Evolutionary conservation across 495 filamentous ascomycete genomes (phyloP), one percentile per base, ranked within the genome.

Genomic region (Lineolata rhizophorae): DNA sequence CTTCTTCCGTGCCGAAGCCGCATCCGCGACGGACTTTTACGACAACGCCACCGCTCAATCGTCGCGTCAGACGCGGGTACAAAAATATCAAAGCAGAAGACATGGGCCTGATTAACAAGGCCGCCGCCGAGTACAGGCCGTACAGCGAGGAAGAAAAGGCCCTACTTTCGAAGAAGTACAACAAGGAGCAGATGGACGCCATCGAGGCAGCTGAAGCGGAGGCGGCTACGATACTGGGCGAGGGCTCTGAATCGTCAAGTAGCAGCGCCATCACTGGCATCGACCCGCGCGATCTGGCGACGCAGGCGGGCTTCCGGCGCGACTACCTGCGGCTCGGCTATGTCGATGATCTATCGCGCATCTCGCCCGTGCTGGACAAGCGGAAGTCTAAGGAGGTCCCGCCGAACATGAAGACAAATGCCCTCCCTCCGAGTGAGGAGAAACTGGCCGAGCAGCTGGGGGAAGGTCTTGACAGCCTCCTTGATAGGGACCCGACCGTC

Each of bases 181-280:
- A 77, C 4, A 63, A 72, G 10, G 64, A 71, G 38, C 87, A 97
- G 54, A 58, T 93, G 36, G 60, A 58, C n/a, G 78, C 82, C 28
- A 70, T 97, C 52, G 61, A 82, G 53, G 81, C 76, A 32, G 87
- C 76, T 37, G 87, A 97, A 53, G 60, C 63, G 6, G n/a, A n/a
- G n/a, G n/a, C n/a, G n/a, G n/a, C n/a, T n/a, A n/a, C n/a, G n/a
- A n/a, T n/a, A n/a, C n/a, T n/a, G n/a, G n/a, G n/a, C n/a, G n/a
- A n/a, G n/a, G n/a, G n/a, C n/a, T n/a, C n/a, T n/a, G n/a, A n/a
- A n/a, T n/a, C n/a, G n/a, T n/a, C n/a, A n/a, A n/a, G n/a, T n/a
- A n/a, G n/a, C n/a, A n/a, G n/a, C n/a, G n/a, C n/a, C n/a, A n/a
- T n/a, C n/a, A n/a, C n/a, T n/a, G 69, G 78, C 35, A 76, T 97